Evolutionary conservation across 257 asterid genomes (phyloP).

Genomic region (Parsonsia alboflavescens): DNA sequence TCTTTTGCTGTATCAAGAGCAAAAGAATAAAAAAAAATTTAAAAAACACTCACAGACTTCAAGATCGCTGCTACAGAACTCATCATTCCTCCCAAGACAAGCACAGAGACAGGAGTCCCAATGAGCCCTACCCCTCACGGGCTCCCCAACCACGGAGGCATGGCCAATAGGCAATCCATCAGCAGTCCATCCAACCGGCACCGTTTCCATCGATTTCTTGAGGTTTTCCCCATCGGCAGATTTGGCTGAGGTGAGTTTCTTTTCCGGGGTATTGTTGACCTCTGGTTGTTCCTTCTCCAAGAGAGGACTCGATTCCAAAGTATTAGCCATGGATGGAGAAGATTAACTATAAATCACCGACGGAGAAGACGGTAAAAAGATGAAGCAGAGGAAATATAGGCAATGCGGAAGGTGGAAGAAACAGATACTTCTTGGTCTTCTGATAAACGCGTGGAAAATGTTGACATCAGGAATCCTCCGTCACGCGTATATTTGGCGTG

Average conservation of each 20-base stretch:
- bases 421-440: not conserved
- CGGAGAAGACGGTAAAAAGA: not conserved
- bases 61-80: slow-evolving; percentile 50
- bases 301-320: slow-evolving; percentile 65
- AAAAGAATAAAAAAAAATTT: not conserved
- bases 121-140: slow-evolving; percentile 27
- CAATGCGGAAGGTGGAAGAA: not conserved
- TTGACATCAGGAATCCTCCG: not conserved
- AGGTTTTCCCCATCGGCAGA: slow-evolving; percentile 21
- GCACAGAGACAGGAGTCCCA: slow-evolving; percentile 44
- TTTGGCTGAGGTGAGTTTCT: slow-evolving; percentile 18
- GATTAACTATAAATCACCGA: not conserved
- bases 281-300: slow-evolving; percentile 35
- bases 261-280: slow-evolving; percentile 16
- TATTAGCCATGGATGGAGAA: slow-evolving; percentile 38
- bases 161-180: slow-evolving; percentile 56
- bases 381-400: not conserved
- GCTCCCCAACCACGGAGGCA: slow-evolving; percentile 40
- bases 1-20: not conserved
- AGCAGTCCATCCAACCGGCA: slow-evolving; percentile 65
- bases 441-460: not conserved
- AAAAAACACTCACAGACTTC: slow-evolving; percentile 48
- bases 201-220: slow-evolving; percentile 20
- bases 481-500: not conserved
- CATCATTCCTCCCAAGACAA: slow-evolving; percentile 40